A percentile compares a stretch with the other conserved stretches of the same genome.
phyloP scores from a whole-genome alignment of 371 early-diverging fungal species.

The Apophysomyces variabilis region DNA sequence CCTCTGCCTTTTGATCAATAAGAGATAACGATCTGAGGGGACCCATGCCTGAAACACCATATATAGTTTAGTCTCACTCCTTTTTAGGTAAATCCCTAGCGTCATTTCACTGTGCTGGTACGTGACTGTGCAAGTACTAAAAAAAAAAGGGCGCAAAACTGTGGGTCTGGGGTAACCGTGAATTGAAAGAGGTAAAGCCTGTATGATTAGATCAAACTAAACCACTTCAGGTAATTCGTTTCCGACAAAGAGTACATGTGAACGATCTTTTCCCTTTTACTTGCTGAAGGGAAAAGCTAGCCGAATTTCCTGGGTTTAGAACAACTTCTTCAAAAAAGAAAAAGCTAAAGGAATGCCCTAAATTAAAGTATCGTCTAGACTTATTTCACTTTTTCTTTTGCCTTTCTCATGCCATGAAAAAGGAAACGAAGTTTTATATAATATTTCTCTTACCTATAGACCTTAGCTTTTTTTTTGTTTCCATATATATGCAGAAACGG shows the following conservation, averaged over 20 bases:
- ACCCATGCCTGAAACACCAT: constrained; percentile 10
- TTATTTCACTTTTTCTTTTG: no score
- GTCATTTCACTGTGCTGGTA: not conserved
- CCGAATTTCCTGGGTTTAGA: no score
- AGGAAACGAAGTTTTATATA: no score
- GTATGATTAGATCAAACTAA: constrained; percentile 1
- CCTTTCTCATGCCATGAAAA: no score
- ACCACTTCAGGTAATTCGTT: constrained; percentile 5
- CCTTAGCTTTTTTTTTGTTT: no score
- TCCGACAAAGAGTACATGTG: constrained; percentile 6
- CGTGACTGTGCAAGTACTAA: not conserved
- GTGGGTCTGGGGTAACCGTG: constrained; percentile 1
- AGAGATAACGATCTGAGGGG: constrained; percentile 19
- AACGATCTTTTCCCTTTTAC: not conserved
- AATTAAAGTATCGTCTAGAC: no score
- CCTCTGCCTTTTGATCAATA: constrained; percentile 12
- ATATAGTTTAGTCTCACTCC: constrained; percentile 6
- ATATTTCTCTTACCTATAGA: no score
- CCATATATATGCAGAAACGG: no score
- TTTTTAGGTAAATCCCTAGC: not conserved
- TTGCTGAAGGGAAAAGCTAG: no score
- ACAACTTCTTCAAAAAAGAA: no score
- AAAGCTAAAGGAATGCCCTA: no score
- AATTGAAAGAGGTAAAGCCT: not conserved
- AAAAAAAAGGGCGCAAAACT: not conserved